Conservation (phyloP, 768 basidiomycete species). For the Leccinum sublutescens region DNA sequence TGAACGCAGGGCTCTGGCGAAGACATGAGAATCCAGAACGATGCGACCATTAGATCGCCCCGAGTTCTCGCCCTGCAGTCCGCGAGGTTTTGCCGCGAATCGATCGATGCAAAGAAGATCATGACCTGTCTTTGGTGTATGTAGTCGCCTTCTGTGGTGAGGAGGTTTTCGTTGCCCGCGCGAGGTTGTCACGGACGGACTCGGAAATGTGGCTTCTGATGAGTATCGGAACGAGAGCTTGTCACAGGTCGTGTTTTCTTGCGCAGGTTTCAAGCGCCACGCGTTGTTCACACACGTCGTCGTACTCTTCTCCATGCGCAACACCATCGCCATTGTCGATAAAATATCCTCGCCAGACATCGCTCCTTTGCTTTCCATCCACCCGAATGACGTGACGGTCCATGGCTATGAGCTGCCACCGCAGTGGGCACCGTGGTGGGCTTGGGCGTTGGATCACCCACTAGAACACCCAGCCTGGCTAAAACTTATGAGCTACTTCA, state of each 20-base stretch:
- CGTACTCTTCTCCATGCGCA: background rate
- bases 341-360: conserved; percentile 21
- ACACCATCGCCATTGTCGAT: conserved; percentile 16
- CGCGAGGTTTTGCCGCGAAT: conserved; percentile 2
- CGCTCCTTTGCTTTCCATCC: conserved; percentile 39
- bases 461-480: conserved; percentile 21
- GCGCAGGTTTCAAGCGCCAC: too few species aligned
- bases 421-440: conserved; percentile 38
- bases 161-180: conserved; percentile 48
- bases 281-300: background rate
- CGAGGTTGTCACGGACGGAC: conserved; percentile 44
- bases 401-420: conserved; percentile 18
- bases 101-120: background rate
- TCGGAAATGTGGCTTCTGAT: conserved; percentile 52
- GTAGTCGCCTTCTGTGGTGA: conserved; percentile 51
- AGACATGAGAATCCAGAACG: background rate
- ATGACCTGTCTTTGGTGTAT: conserved; percentile 24
- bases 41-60: background rate
- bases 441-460: conserved; percentile 28
- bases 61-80: conserved; percentile 39
- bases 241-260: too few species aligned
- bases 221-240: too few species aligned
- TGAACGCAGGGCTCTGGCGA: conserved; percentile 50
- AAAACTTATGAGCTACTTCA: conserved; percentile 23
- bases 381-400: conserved; percentile 46